These are phyloP conservation scores for Lunasporangiospora selenospora DNA, from an alignment of 192 early-diverging fungal genomes.

Conservation along the genomic window DNA sequence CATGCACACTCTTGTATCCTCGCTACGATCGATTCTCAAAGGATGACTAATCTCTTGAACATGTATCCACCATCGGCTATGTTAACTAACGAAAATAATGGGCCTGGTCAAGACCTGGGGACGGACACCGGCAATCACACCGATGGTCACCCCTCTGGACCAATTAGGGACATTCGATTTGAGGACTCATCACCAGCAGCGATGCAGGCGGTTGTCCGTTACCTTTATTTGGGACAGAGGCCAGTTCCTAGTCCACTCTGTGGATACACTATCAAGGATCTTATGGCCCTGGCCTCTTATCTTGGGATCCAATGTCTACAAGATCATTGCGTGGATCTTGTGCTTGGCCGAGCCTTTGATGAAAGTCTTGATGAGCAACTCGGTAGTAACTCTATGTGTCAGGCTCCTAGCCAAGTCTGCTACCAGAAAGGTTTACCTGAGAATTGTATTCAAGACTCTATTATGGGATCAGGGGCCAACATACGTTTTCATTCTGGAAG, in stretches of 20 bases:
- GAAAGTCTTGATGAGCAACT: too few species aligned
- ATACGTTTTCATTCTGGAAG: neutral
- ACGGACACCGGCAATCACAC: neutral
- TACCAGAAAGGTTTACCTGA: neutral
- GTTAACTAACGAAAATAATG: neutral
- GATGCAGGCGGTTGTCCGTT: conserved; percentile 17
- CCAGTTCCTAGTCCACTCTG: conserved; percentile 7
- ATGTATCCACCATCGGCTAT: neutral
- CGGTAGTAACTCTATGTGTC: neutral
- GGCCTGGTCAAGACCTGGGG: neutral
- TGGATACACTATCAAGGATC: conserved; percentile 38
- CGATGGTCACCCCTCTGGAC: neutral
- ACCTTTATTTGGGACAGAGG: conserved; percentile 16
- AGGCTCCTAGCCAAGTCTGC: too few species aligned
- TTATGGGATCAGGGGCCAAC: neutral
- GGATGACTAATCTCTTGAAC: conserved; percentile 9
- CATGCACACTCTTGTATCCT: conserved; percentile 24
- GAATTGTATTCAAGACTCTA: neutral
- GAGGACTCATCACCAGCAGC: conserved; percentile 24
- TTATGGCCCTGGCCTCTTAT: conserved; percentile 30
- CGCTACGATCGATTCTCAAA: neutral
- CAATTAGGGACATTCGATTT: conserved; percentile 21
- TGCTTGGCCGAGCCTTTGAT: conserved; percentile 7
- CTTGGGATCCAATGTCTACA: conserved; percentile 16
- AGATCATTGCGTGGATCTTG: conserved; percentile 26